These are phyloP conservation scores for Xylaria arbuscula DNA, from an alignment of 2,329 filamentous ascomycete species.

Conservation along the genomic window DNA sequence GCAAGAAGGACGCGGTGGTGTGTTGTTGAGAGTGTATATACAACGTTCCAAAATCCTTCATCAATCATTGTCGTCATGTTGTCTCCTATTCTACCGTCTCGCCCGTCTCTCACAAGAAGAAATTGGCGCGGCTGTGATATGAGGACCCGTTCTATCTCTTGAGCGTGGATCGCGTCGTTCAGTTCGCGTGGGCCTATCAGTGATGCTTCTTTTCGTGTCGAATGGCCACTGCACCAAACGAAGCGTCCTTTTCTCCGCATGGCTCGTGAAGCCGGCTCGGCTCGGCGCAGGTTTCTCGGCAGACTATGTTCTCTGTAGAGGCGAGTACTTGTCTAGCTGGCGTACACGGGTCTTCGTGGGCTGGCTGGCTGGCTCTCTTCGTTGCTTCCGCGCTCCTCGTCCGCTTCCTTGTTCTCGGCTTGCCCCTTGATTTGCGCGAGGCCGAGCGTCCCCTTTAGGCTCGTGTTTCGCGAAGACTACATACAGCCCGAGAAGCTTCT, in stretches of 20 bases:
- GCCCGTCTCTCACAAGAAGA: not conserved
- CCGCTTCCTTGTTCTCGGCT: conserved; percentile 35
- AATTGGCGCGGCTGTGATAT: too few species aligned
- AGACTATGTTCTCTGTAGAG: not conserved
- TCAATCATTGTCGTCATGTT: conserved; percentile 4
- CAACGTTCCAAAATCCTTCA: conserved; percentile 25
- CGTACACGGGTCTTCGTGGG: not conserved
- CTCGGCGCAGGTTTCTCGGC: not conserved
- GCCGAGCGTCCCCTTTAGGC: not conserved
- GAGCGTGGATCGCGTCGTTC: too few species aligned
- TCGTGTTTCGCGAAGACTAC: conserved; percentile 6
- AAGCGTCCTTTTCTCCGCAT: too few species aligned
- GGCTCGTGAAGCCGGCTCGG: not conserved
- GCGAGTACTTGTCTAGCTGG: conserved; percentile 4
- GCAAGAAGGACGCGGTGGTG: conserved; percentile 22
- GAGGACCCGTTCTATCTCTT: too few species aligned
- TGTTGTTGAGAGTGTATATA: conserved; percentile 25
- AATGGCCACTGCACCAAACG: too few species aligned
- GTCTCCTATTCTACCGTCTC: conserved; percentile 21
- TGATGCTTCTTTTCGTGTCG: not conserved
- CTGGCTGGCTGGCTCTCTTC: not conserved
- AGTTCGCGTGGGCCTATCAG: too few species aligned
- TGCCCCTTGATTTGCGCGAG: conserved; percentile 37
- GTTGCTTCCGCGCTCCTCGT: not conserved
- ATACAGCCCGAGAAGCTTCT: not conserved